These are phyloP conservation scores for Patellifolia procumbens DNA, from an alignment of 179 eudicot species.

Conservation along the genomic window DNA sequence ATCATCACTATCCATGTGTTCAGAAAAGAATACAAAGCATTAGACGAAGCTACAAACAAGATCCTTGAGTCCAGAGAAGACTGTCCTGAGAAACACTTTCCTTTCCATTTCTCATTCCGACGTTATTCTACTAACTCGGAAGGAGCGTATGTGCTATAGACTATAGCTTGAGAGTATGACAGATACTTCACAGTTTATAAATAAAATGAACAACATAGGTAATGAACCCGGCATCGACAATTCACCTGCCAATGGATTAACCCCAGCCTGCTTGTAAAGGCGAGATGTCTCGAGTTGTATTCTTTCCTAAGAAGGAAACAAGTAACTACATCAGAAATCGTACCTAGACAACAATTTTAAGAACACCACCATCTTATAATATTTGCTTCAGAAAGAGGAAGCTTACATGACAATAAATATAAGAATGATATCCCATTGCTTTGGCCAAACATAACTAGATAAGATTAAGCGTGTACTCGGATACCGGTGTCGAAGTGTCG, in stretches of 20 bases:
- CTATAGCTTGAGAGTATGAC: not conserved
- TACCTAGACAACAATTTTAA: constrained; percentile 6
- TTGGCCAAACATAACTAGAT: not conserved
- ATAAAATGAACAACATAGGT: not conserved
- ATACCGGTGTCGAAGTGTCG: no score
- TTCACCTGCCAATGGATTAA: constrained; percentile 95
- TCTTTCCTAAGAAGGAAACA: constrained; percentile 63
- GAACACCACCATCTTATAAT: not conserved
- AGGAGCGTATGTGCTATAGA: not conserved
- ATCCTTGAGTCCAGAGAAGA: no score
- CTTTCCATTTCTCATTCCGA: not conserved
- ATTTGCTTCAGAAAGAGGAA: not conserved
- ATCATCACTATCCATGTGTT: no score
- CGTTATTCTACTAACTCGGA: not conserved
- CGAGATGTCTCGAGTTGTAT: constrained; percentile 98
- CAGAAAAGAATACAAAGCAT: no score
- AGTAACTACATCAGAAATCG: constrained; percentile 2
- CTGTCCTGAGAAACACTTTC: not conserved
- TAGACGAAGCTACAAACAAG: no score
- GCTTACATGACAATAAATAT: not conserved
- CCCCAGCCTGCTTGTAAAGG: constrained; percentile 90
- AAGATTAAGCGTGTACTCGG: no score
- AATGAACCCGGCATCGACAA: not conserved
- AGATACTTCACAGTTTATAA: not conserved
- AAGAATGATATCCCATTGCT: not conserved